These are phyloP conservation scores for Discostella stelligera DNA, from an alignment of 352 stramenopile species.

Conservation along the genomic window DNA sequence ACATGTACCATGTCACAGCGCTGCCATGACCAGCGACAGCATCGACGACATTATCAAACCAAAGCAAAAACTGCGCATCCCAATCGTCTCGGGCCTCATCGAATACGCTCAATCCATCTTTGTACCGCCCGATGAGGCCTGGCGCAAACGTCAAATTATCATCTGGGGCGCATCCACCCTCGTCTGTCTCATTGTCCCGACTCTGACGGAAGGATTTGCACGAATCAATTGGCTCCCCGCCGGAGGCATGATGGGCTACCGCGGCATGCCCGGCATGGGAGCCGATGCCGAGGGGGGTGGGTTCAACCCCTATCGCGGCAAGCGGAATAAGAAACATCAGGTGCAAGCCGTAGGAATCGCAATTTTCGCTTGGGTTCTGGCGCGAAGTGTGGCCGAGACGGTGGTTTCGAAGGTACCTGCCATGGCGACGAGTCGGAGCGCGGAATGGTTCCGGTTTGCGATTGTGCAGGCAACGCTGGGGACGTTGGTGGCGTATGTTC, in stretches of 20 bases:
- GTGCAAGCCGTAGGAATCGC: conserved; percentile 44
- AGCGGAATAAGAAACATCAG: conserved; percentile 56
- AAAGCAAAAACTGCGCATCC: conserved; percentile 37
- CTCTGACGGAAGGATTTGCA: conserved; percentile 55
- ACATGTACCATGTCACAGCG: too few species aligned
- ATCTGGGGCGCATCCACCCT: conserved; percentile 69
- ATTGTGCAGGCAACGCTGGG: conserved; percentile 42
- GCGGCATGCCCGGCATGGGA: conserved; percentile 60
- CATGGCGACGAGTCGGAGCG: conserved; percentile 42
- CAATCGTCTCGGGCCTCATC: conserved; percentile 32
- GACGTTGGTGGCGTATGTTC: conserved; percentile 30
- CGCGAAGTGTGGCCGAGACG: conserved; percentile 26
- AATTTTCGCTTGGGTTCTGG: conserved; percentile 34
- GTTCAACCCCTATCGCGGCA: conserved; percentile 50
- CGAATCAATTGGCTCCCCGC: conserved; percentile 72
- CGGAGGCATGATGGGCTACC: conserved; percentile 69
- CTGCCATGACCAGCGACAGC: conserved; percentile 27
- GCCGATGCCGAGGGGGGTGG: conserved; percentile 42
- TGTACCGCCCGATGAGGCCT: conserved; percentile 52
- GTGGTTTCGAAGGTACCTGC: conserved; percentile 40
- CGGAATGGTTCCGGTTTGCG: conserved; percentile 48
- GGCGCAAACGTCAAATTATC: conserved; percentile 56
- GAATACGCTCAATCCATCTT: conserved; percentile 31
- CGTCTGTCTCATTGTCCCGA: conserved; percentile 56
- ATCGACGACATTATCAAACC: conserved; percentile 44